Evolutionary conservation across 176 grass and related monocot species (phyloP), one percentile per base, ranked within the genome.

Genomic region (Hordeum marinum): DNA sequence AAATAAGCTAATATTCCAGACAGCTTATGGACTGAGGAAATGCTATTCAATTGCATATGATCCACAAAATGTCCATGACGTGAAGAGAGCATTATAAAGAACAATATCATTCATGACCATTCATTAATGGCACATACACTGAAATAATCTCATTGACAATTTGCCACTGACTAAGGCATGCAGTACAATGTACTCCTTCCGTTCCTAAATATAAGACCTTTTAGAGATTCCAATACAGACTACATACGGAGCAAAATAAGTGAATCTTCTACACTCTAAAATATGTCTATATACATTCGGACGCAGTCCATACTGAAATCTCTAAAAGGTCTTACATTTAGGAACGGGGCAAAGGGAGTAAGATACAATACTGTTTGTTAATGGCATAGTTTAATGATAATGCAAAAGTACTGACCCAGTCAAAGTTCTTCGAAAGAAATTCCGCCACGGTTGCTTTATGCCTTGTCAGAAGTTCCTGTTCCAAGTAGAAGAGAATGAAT

Each of bases 381-480:
- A 79, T 76, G 26, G 70, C 80, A 82, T 39, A 63, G 88, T 73
- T 48, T 80, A 60, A 24, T 61, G 42, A 15, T 24, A 50, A 83
- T 39, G 26, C 67, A 46, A 35, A 83, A 86, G 10, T 86, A 92
- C 89, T 84, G 20, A 99, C 96, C 96, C 93, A 96, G 46, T 99
- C 96, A 86, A 92, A 96, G 83, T 99, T 99, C 23, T 91, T 99
- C 37, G 86, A 89, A 58, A 99, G 91, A 87, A 99, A 99, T 86
- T 99, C 96, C 5, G 96, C 96, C 79, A 99, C 96, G 0, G 93
- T 99, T 92, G 90, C 91, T 92, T 99, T 99, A 86, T 99, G 96
- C 86, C 96, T 92, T 84, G 96, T 99, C 84, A 99, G 78, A 82
- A 99, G 88, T 84, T 99, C 96, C 96, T 99, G 86, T 81, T 87